Percentiles rank a stretch among this genome's conserved stretches.
Evolutionary conservation across 2,329 filamentous ascomycete species (phyloP).

Genomic region (Epichloe amarillans): DNA sequence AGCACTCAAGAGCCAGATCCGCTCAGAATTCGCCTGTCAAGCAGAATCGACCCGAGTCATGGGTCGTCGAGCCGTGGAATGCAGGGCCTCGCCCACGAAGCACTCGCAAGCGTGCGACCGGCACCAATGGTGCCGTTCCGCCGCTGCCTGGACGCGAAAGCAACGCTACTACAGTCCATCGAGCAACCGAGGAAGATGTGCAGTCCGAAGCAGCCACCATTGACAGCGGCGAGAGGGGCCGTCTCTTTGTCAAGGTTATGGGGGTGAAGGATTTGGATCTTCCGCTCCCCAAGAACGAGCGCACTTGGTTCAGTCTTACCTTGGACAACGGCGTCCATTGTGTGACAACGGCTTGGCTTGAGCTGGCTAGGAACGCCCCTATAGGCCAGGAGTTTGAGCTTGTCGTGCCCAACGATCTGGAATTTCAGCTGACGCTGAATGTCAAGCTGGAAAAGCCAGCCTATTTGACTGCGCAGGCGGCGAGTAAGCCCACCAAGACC

Average conservation of each 20-base stretch:
- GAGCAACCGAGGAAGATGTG: slow-evolving; percentile 56
- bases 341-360: slow-evolving; percentile 90
- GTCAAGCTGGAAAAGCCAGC: slow-evolving; percentile 82
- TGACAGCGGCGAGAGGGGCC: slow-evolving; percentile 74
- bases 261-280: slow-evolving; percentile 92
- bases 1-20: slow-evolving; percentile 42
- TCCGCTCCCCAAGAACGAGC: slow-evolving; percentile 79
- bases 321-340: slow-evolving; percentile 98
- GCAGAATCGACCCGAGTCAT: slow-evolving; percentile 72
- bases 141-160: slow-evolving; percentile 82
- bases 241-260: slow-evolving; percentile 97
- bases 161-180: slow-evolving; percentile 52
- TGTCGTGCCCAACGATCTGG: slow-evolving; percentile 92
- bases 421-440: slow-evolving; percentile 94
- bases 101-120: slow-evolving; percentile 36
- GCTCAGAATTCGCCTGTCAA: slow-evolving; percentile 59
- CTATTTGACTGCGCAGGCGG: slow-evolving; percentile 39
- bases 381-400: slow-evolving; percentile 98
- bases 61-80: slow-evolving; percentile 97
- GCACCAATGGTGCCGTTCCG: slow-evolving; percentile 50
- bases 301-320: slow-evolving; percentile 88
- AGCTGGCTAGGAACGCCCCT: slow-evolving; percentile 79
- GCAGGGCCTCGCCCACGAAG: slow-evolving; percentile 56
- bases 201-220: slow-evolving; percentile 44
- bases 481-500: slow-evolving; percentile 45